Percentiles rank a stretch among this genome's conserved stretches.
Conservation (phyloP, 352 stramenopile genomes). For the Detonula confervacea region DNA sequence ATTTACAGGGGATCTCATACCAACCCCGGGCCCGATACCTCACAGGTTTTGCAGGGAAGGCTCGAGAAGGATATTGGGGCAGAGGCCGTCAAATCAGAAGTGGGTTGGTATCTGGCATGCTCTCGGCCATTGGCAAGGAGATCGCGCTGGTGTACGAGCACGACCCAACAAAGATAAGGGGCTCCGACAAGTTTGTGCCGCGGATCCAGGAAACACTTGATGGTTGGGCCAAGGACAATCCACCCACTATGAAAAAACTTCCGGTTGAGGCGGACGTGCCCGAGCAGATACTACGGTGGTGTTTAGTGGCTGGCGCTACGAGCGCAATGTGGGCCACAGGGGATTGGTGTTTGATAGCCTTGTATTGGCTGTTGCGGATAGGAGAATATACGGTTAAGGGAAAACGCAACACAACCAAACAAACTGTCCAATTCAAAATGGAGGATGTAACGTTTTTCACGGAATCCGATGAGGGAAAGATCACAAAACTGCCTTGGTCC, state of each 20-base stretch:
- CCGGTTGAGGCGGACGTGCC: too few species aligned
- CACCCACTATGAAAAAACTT: too few species aligned
- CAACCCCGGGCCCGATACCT: too few species aligned
- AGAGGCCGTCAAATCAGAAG: neutral
- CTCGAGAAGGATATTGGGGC: too few species aligned
- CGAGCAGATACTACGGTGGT: neutral
- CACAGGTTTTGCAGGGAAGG: too few species aligned
- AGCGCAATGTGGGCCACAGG: neutral
- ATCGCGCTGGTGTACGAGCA: constrained; percentile 5
- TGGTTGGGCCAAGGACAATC: too few species aligned
- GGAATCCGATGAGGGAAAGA: neutral
- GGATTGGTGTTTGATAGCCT: constrained; percentile 38
- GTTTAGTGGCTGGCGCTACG: neutral
- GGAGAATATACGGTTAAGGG: constrained; percentile 40
- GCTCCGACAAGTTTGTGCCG: neutral
- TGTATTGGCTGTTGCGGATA: constrained; percentile 40
- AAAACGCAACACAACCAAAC: constrained; percentile 4
- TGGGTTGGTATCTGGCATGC: constrained; percentile 9
- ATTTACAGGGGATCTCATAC: too few species aligned
- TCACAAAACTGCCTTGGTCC: neutral
- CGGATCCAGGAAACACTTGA: too few species aligned
- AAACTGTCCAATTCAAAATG: constrained; percentile 25
- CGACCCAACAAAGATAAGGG: too few species aligned
- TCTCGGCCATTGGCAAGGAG: constrained; percentile 30
- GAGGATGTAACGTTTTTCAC: constrained; percentile 31